Percentiles rank a stretch among this genome's conserved stretches.
Evolutionary conservation across 768 basidiomycete species (phyloP).

Genomic region (Tylopilus balloui): DNA sequence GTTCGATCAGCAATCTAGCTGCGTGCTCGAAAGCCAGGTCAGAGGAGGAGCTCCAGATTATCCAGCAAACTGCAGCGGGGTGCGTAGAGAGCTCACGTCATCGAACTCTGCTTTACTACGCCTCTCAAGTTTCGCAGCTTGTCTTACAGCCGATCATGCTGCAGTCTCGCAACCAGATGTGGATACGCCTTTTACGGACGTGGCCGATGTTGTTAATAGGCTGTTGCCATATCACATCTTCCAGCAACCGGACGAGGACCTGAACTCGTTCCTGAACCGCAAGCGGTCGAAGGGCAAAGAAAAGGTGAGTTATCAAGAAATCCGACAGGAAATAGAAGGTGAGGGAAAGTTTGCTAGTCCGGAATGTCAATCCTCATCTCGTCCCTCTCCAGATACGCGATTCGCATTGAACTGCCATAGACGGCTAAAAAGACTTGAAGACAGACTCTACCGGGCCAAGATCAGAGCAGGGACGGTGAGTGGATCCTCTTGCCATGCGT

Average conservation of each 20-base stretch:
- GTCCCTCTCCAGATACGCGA: slow-evolving; percentile 50
- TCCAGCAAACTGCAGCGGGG: slow-evolving; percentile 47
- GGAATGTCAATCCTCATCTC: slow-evolving; percentile 2
- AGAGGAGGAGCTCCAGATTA: slow-evolving; percentile 49
- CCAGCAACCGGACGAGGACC: slow-evolving; percentile 67
- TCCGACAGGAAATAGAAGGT: slow-evolving; percentile 53
- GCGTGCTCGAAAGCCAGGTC: slow-evolving; percentile 36
- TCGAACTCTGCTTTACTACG: slow-evolving; percentile 12
- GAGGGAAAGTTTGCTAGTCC: neutral
- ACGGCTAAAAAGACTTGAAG: slow-evolving; percentile 50
- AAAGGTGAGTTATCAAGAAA: slow-evolving; percentile 46
- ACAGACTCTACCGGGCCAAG: slow-evolving; percentile 53
- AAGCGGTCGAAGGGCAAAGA: slow-evolving; percentile 55
- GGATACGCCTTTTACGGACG: slow-evolving; percentile 63
- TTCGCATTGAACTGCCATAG: slow-evolving; percentile 65
- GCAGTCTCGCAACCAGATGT: slow-evolving; percentile 59
- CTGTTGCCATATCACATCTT: slow-evolving; percentile 79
- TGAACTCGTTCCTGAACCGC: slow-evolving; percentile 31
- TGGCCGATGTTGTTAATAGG: slow-evolving; percentile 60
- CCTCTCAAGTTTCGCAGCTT: slow-evolving; percentile 46
- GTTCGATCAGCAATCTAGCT: slow-evolving; percentile 24
- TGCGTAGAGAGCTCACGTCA: slow-evolving; percentile 24
- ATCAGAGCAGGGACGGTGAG: slow-evolving; percentile 56
- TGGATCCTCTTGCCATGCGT: neutral
- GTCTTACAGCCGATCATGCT: slow-evolving; percentile 60